Evolutionary conservation across 2,329 filamentous ascomycete species (phyloP), one percentile per base, ranked within the genome.

Genomic region (Trichoderma cornu-damae): DNA sequence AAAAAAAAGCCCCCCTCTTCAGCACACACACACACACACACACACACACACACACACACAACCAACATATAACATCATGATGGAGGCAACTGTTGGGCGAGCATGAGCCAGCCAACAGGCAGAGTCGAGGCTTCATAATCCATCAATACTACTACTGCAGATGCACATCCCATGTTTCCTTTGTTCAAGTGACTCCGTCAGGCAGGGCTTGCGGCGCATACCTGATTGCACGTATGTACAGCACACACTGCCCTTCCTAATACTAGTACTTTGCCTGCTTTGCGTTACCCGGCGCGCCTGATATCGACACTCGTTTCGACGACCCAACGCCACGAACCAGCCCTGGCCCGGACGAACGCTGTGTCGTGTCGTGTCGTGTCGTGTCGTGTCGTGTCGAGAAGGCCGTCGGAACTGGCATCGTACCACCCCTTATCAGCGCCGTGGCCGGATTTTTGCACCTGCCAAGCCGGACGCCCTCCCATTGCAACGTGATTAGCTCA

Each of bases 351-450:
- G 51, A 54, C n/a, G 12, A 35, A 35, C 35, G n/a, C n/a, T n/a
- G 40, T 28, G 28, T 54, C 51, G 51, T 35, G 37, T 54, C 6
- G 51, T n/a, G n/a, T n/a, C n/a, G n/a, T n/a, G n/a, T n/a, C n/a
- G n/a, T n/a, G n/a, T n/a, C n/a, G 40, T 28, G 28, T 54, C 51
- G 51, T 35, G 37, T 54, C 6, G 51, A 54, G 51, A 54, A 54
- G 40, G 24, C 20, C 51, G 37, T 44, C 46, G 51, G 30, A 46
- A 54, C 51, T 22, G 38, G n/a, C n/a, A 46, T 46, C 40, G 22
- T 9, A 28, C 22, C 30, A 26, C 40, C 40, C 38, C 22, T 18
- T 18, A 20, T 4, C 46, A n/a, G 40, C 40, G 37, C 40, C 40
- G 40, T 28, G 9, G n/a, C 51, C 38, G 40, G 40, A 35, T 16